phyloP scores from a whole-genome alignment of 169 alveolate species.

The Eimeria nieschulzi region DNA sequence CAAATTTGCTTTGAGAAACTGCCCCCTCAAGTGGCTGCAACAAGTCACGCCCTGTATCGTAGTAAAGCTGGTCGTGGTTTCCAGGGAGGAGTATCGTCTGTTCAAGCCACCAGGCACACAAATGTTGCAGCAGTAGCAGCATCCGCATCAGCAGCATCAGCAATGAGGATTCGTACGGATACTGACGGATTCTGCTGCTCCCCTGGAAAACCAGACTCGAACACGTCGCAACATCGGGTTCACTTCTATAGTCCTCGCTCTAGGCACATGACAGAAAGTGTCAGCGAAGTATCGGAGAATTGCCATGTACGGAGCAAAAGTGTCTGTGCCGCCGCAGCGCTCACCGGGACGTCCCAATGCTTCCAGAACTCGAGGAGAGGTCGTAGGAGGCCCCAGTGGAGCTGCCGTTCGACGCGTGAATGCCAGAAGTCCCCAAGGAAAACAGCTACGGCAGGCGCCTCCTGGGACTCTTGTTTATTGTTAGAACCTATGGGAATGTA shows the following conservation, averaged over 20 bases:
- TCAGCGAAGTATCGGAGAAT: no score
- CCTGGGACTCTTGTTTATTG: neutral
- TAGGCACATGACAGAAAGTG: no score
- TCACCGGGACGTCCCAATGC: conserved; percentile 66
- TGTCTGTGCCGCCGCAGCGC: neutral
- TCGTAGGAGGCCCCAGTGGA: conserved; percentile 63
- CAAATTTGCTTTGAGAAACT: conserved; percentile 39
- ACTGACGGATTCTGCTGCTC: no score
- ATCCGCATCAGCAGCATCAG: no score
- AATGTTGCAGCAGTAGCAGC: neutral
- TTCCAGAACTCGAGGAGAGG: conserved; percentile 60
- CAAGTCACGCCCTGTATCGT: conserved; percentile 59
- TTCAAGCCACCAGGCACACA: neutral
- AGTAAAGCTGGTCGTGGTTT: conserved; percentile 44
- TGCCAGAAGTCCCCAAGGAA: conserved; percentile 66
- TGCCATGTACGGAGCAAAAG: no score
- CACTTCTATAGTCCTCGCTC: no score
- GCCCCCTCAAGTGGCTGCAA: conserved; percentile 51
- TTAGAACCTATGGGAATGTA: neutral
- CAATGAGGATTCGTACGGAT: no score
- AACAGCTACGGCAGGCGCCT: conserved; percentile 39
- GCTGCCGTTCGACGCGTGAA: conserved; percentile 47
- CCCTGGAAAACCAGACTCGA: no score
- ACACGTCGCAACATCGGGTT: no score
- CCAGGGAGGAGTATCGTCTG: conserved; percentile 56